These are phyloP conservation scores for Bipolaris gigantea DNA, from an alignment of 2,329 filamentous ascomycete species.

Conservation along the genomic window DNA sequence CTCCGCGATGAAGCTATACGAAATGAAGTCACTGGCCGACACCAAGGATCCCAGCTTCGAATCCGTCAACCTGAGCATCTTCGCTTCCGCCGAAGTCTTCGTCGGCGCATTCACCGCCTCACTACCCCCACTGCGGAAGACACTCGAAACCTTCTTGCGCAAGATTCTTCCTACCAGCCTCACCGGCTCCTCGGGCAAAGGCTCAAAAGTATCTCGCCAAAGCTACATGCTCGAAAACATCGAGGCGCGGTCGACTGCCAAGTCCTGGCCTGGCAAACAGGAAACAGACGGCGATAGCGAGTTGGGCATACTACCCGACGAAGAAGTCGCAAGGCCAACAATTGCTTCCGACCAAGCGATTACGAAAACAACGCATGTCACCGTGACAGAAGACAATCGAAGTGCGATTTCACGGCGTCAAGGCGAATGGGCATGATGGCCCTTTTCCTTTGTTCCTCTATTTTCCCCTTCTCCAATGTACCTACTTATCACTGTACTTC, in stretches of 20 bases:
- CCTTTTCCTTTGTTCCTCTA: not conserved
- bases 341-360: slow-evolving; percentile 12
- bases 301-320: slow-evolving; percentile 18
- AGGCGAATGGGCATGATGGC: slow-evolving; percentile 17
- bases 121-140: slow-evolving; percentile 32
- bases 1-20: slow-evolving; percentile 31
- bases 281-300: slow-evolving; percentile 24
- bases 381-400: slow-evolving; percentile 12
- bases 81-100: slow-evolving; percentile 30
- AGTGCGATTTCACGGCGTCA: slow-evolving; percentile 7
- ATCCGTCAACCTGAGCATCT: slow-evolving; percentile 29
- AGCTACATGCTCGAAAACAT: slow-evolving; percentile 22
- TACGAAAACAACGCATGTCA: slow-evolving; percentile 21
- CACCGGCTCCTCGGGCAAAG: slow-evolving; percentile 15
- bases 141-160: slow-evolving; percentile 25
- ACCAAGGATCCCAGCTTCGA: slow-evolving; percentile 28
- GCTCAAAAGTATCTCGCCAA: slow-evolving; percentile 6
- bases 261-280: slow-evolving; percentile 5
- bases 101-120: slow-evolving; percentile 32
- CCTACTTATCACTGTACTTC: not conserved
- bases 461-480: not conserved
- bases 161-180: slow-evolving; percentile 25
- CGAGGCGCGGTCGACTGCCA: slow-evolving; percentile 10
- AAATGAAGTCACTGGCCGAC: slow-evolving; percentile 26
- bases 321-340: not conserved